Conservation (phyloP, 169 alveolate species). For the Cryptosporidium sp. region DNA sequence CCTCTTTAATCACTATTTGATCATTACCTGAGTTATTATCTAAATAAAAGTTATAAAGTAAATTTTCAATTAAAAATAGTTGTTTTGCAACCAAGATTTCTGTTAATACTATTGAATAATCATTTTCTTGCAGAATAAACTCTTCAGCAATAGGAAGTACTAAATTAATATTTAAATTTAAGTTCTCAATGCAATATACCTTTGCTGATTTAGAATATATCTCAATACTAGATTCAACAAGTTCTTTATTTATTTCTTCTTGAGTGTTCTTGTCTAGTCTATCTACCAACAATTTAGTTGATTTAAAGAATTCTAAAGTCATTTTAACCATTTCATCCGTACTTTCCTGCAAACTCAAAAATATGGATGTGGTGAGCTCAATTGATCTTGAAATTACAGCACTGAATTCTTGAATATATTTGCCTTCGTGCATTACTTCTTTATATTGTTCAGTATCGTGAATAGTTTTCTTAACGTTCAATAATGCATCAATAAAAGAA, state of each 20-base stretch:
- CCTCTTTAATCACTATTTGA: neutral
- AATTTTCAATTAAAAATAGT: conserved; percentile 11
- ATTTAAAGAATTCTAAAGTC: conserved; percentile 11
- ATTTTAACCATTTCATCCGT: neutral
- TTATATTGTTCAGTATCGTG: neutral
- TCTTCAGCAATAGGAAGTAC: neutral
- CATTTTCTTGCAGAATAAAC: neutral
- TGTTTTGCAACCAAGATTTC: neutral
- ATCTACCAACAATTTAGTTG: neutral
- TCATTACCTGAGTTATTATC: neutral
- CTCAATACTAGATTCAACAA: neutral
- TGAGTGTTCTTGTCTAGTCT: neutral
- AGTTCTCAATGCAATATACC: neutral
- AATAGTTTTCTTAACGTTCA: neutral
- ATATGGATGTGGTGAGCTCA: conserved; percentile 17
- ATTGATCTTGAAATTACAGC: conserved; percentile 1
- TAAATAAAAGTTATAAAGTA: conserved; percentile 1
- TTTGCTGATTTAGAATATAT: neutral
- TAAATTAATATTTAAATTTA: neutral
- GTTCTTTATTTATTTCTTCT: neutral
- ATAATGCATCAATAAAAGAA: neutral
- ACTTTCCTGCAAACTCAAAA: neutral
- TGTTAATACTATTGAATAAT: neutral
- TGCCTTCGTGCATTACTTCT: neutral
- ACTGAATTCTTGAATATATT: neutral